Conservation (phyloP, 139 green algal species). For the Astrephomene gubernaculifera region DNA sequence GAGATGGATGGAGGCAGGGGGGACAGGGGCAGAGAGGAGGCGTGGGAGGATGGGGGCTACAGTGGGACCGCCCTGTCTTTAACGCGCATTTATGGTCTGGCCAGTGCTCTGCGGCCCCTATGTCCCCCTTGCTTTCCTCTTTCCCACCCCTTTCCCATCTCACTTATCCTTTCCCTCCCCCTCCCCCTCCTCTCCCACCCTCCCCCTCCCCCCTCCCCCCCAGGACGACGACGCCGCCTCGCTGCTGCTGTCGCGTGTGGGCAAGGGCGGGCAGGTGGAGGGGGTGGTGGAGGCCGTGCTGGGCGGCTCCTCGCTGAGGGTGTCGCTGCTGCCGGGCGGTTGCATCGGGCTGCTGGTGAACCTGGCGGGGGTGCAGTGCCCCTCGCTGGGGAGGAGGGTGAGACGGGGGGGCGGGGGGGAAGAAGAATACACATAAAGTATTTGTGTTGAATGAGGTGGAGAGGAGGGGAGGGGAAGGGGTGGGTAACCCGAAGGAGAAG, state of each 20-base stretch:
- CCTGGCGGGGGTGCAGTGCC: constrained; percentile 84
- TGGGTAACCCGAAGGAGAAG: no score
- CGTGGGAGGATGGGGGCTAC: no score
- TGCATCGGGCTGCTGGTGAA: constrained; percentile 71
- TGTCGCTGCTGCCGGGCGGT: constrained; percentile 79
- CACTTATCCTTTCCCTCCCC: background rate
- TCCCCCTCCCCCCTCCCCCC: background rate
- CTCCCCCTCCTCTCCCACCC: background rate
- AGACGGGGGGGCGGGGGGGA: background rate
- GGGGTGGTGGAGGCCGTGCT: constrained; percentile 89
- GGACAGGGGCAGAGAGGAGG: no score
- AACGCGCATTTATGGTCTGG: no score
- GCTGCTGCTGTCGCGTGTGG: constrained; percentile 66
- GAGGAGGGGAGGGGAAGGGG: no score
- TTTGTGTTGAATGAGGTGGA: no score
- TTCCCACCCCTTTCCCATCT: background rate
- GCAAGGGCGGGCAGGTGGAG: constrained; percentile 83
- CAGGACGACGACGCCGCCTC: constrained; percentile 47
- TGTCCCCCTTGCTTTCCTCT: no score
- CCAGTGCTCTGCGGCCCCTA: no score
- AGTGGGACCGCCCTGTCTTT: no score
- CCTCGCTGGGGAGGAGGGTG: constrained; percentile 77
- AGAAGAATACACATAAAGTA: no score
- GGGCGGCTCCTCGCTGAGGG: constrained; percentile 81
- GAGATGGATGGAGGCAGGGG: no score